A percentile compares a stretch with the other conserved stretches of the same genome.
These are phyloP conservation scores for Lithospermum erythrorhizon DNA, from an alignment of 257 asterid genomes.

Conservation along the genomic window DNA sequence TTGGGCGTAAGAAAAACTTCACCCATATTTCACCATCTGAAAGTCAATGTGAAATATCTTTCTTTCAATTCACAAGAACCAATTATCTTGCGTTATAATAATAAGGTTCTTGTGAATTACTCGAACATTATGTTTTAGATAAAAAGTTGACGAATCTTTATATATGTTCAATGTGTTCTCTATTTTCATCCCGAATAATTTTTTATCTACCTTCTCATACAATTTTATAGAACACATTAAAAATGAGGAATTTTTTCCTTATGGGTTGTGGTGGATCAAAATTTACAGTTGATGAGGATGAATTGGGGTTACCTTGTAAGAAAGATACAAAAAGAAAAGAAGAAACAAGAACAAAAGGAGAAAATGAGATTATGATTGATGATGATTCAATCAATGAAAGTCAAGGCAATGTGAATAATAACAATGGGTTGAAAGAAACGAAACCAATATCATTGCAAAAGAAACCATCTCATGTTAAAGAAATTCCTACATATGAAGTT, in stretches of 20 bases:
- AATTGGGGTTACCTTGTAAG: not conserved
- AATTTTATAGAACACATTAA: not conserved
- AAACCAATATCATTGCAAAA: not conserved
- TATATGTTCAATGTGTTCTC: too few relatives aligned
- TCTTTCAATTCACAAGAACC: not conserved
- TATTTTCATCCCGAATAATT: not conserved
- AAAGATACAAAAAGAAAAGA: not conserved
- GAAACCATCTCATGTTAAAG: not conserved
- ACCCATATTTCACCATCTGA: not conserved
- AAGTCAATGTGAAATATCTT: not conserved
- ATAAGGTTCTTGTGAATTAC: not conserved
- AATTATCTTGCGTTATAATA: too few relatives aligned
- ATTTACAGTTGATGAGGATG: not conserved
- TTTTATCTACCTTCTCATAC: not conserved
- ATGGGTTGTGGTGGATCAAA: slow-evolving; percentile 4
- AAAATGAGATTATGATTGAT: not conserved
- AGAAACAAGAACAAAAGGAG: not conserved
- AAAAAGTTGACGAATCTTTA: too few relatives aligned
- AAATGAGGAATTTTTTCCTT: not conserved
- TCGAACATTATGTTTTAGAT: not conserved
- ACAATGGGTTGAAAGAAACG: not conserved
- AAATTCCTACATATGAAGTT: not conserved
- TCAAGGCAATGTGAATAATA: not conserved
- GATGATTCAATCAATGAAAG: not conserved
- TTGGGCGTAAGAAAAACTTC: not conserved